These are phyloP conservation scores for Boletus barrowsii DNA, from an alignment of 768 basidiomycete genomes.

Conservation along the genomic window DNA sequence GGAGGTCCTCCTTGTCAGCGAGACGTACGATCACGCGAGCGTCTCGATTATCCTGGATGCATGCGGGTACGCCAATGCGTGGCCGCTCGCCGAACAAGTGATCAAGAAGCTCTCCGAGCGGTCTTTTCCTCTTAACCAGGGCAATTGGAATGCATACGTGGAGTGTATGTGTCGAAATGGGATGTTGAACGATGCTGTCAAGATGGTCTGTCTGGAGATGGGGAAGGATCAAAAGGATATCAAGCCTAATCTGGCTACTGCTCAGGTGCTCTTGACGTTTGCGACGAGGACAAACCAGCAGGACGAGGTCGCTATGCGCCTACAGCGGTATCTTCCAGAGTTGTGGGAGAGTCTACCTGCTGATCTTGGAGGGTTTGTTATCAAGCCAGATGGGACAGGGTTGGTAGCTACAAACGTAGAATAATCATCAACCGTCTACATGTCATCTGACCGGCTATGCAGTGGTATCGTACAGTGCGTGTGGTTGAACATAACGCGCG, in stretches of 20 bases:
- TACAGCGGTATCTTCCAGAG: conserved; percentile 41
- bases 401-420: conserved; percentile 2
- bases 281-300: conserved; percentile 42
- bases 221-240: conserved; percentile 40
- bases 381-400: conserved; percentile 16
- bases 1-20: conserved; percentile 66
- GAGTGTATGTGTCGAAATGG: conserved; percentile 82
- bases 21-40: conserved; percentile 55
- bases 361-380: conserved; percentile 17
- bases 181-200: conserved; percentile 62
- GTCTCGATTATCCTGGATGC: conserved; percentile 85
- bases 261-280: conserved; percentile 54
- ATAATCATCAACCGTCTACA: conserved; percentile 12
- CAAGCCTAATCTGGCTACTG: conserved; percentile 47
- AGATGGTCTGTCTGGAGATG: conserved; percentile 66
- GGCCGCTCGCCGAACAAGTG: conserved; percentile 51
- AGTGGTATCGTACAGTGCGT: conserved; percentile 37
- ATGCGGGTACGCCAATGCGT: conserved; percentile 61
- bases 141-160: conserved; percentile 79
- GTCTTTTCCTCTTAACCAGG: conserved; percentile 53
- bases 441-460: conserved; percentile 13
- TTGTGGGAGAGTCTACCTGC: conserved; percentile 31
- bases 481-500: conserved; percentile 65
- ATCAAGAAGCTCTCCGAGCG: conserved; percentile 48
- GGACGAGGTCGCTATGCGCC: conserved; percentile 42